Evolutionary conservation across 2,329 filamentous ascomycete genomes (phyloP).

Genomic region (Botryotinia convoluta): DNA sequence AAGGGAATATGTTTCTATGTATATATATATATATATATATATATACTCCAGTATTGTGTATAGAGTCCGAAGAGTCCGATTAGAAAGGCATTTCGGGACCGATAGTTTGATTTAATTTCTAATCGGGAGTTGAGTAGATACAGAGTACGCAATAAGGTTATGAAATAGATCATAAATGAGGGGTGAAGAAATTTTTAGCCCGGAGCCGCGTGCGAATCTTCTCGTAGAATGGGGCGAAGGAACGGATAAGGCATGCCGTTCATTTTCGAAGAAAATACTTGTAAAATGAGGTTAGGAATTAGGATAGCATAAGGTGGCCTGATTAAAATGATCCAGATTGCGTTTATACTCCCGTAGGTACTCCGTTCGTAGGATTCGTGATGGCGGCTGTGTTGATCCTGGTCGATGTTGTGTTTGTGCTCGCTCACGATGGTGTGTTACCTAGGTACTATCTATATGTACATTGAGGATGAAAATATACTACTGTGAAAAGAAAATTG

Average conservation of each 20-base stretch:
- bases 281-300: neutral
- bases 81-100: neutral
- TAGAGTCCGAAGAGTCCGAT: neutral
- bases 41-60: neutral
- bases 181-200: neutral
- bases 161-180: neutral
- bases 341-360: neutral
- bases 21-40: too few species aligned
- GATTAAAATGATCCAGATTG: neutral
- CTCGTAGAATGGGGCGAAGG: neutral
- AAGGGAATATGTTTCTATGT: too few species aligned
- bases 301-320: neutral
- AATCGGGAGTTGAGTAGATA: neutral
- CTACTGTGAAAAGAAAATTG: neutral
- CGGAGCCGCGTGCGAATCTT: neutral
- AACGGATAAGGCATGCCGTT: neutral
- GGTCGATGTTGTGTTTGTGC: neutral
- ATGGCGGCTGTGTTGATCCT: conserved; percentile 6
- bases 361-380: neutral
- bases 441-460: neutral
- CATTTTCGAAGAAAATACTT: neutral
- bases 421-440: neutral
- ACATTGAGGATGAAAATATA: neutral
- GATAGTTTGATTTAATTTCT: too few species aligned
- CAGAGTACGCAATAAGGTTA: neutral